Percentiles rank a stretch among this genome's conserved stretches.
Conservation (phyloP, 352 stramenopile genomes). For the Ophiocytium majus region DNA sequence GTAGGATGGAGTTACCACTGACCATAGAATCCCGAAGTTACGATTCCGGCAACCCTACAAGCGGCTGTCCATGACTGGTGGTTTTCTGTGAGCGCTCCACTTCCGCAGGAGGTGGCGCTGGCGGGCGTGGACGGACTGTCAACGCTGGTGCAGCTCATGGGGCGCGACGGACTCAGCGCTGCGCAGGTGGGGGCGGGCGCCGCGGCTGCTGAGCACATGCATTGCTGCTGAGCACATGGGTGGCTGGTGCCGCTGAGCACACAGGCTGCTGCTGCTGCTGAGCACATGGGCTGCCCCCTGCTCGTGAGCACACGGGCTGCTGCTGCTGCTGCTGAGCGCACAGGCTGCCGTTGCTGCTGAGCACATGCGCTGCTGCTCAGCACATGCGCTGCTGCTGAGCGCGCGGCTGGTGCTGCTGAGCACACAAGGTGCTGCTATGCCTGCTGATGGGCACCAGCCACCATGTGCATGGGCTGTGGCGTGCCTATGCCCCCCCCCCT, state of each 20-base stretch:
- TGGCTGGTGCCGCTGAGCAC: background rate
- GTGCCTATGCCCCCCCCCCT: no score
- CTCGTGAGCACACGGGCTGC: background rate
- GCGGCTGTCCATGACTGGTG: background rate
- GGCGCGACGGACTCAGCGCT: background rate
- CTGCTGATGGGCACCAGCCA: no score
- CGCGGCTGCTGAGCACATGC: background rate
- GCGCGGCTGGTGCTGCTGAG: no score
- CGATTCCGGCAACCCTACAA: background rate
- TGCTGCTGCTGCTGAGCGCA: background rate
- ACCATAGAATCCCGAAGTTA: background rate
- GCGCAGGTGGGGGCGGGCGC: background rate
- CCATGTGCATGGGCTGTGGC: no score
- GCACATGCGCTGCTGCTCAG: no score
- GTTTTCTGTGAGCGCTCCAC: background rate
- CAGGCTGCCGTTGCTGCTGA: background rate
- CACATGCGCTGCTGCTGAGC: no score
- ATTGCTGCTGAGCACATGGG: background rate
- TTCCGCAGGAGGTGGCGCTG: constrained; percentile 41
- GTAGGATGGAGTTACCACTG: background rate
- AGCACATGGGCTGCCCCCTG: background rate
- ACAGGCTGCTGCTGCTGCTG: background rate
- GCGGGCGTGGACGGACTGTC: constrained; percentile 41
- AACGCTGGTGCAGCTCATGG: constrained; percentile 28
- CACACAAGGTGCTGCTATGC: no score